These are phyloP conservation scores for Arabidopsis suecica DNA, from an alignment of 345 rosid species.

Conservation along the genomic window DNA sequence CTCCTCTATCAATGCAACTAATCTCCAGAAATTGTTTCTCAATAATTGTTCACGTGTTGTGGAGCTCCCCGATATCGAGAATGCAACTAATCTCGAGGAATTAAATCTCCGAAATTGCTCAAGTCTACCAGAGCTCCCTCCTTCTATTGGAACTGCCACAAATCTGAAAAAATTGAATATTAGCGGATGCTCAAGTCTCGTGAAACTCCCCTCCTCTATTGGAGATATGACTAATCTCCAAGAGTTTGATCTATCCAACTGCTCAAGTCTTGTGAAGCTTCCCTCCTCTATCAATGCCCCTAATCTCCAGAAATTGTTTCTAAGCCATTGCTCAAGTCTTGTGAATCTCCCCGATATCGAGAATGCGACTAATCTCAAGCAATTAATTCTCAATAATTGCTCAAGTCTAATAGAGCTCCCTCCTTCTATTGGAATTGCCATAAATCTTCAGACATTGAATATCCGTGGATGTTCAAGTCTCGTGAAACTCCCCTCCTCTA, in stretches of 20 bases:
- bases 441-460: no score
- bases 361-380: no score
- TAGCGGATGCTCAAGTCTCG: neutral
- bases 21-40: neutral
- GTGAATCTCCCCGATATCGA: no score
- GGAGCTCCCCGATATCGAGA: neutral
- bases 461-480: no score
- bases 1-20: neutral
- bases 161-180: accelerated
- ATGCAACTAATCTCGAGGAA: accelerated
- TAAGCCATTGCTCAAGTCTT: no score
- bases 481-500: no score
- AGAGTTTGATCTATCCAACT: neutral
- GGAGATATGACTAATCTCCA: neutral
- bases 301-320: no score
- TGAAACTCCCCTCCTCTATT: neutral
- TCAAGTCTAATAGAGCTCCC: no score
- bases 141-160: neutral
- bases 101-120: neutral
- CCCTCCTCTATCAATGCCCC: no score
- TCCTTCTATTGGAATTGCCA: no score
- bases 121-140: neutral
- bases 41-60: neutral
- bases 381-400: no score
- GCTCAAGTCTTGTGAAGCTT: neutral